Evolutionary conservation across 177 flowering plant genomes (phyloP), one percentile per base, ranked within the genome.

Genomic region (Vitis hybrid): DNA sequence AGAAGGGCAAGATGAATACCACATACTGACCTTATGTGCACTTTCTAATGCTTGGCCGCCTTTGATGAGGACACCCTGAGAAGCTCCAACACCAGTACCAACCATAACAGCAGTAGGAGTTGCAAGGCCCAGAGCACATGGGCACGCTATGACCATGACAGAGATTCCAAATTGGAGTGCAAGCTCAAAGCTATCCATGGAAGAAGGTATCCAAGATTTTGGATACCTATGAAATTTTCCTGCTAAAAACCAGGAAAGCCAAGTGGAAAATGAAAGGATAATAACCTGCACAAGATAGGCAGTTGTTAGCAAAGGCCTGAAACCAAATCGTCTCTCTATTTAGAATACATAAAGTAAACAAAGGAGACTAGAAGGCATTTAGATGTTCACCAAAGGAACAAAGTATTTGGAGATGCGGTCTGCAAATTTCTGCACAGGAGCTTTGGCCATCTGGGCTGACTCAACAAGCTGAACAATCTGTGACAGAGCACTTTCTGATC

Each of bases 61-160:
- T 83, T 93, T 93, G 56, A 93, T 93, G 24, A 91, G 78, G 14
- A 93, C 87, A 58, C 98, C 94, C 73, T 84, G 91, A 76, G 94
- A 85, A 68, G 97, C 98, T 71, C 97, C 97, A 68, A 90, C 91
- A 52, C 97, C 97, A 18, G 97, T 93, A 57, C 92, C 97, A 79
- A 91, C 98, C 98, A 93, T 93, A 57, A 90, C 93, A 15, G 98
- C 97, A 2, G 97, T 93, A 1, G 98, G 98, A 67, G 98, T 92
- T n/a, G 97, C 97, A 59, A 92, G 79, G 48, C 97, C 98, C 3
- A 93, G 85, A 66, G 97, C 98, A 83, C 98, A 93, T 8, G 98
- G 97, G 76, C 98, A 93, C 50, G 98, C 96, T 69, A 93, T 87
- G 71, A 92, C 97, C 89, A 92, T 87, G 21, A 88, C 97, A 65